Evolutionary conservation across 345 rosid genomes (phyloP), one percentile per base, ranked within the genome.

Genomic region (Murraya koenigii): DNA sequence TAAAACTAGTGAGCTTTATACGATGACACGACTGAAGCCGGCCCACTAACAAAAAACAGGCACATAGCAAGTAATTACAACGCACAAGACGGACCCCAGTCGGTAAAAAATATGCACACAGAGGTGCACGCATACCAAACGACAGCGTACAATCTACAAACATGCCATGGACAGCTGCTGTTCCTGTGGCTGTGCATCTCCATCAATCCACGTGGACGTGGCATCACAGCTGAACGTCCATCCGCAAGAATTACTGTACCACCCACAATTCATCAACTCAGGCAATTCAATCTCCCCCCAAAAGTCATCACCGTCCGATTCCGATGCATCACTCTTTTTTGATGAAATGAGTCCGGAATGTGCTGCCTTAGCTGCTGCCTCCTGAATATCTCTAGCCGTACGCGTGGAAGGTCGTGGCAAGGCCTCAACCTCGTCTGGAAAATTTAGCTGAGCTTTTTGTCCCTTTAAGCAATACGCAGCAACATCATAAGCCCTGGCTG

Each of bases 261-360:
- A 77, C 8, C 85, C 84, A 5, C 76, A 72, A 26, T 76, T 81
- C 75, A 85, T 78, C 63, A 92, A 77, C 59, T 92, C 97, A 2
- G 97, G 97, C 82, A 92, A 79, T 71, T 92, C 97, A 65, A 92
- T 92, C 38, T 91, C 90, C 1, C 82, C 88, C 98, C 98, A 93
- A 32, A 93, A 93, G 71, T 90, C 94, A 59, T 89, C 78, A 2
- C 77, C 74, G 26, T 72, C 75, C 5, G 81, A 75, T 19, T 72
- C 75, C 5, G 81, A 75, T 14, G 20, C 84, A 47, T 73, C 65
- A 15, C 74, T 78, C 77, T 88, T 77, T 7, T 68, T 74, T 23
- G 76, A 52, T 23, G 84, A 73, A 59, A 55, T 75, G 75, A 65
- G 23, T 20, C 78, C 72, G 0, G 87, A 75, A 61, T 71, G 79